Evolutionary conservation across 2,329 filamentous ascomycete genomes (phyloP), one percentile per base, ranked within the genome.

Genomic region (Elsinoe australis): DNA sequence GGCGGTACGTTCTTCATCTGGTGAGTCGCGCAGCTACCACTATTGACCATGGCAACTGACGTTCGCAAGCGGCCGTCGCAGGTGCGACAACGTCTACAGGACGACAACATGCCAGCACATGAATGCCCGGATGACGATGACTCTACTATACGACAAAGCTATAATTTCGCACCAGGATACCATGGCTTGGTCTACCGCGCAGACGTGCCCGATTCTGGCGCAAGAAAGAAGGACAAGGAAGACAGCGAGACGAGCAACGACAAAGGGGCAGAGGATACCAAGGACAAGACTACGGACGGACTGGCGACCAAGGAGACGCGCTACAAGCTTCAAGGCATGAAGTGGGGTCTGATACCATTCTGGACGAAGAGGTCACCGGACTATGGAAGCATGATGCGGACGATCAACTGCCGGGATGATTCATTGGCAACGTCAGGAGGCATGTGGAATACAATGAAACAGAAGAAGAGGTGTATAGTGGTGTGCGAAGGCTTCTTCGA

Each of bases 401-500:
- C 88, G 0, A 96, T 96, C 65, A 96, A 98, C 67, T 96, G 90
- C 63, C 82, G 90, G 2, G 86, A 90, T 60, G 90, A 96, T 65
- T 92, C 87, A 1, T 71, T 96, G 15, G 72, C 78, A 4, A 77
- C 82, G 7, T 75, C 83, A 6, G 78, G 81, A 4, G 88, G 89
- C 8, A 85, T 96, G 81, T 96, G 92, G 92, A 83, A 78, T 33
- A 80, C 78, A 1, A 94, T 96, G 85, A 95, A 95, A 68, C 80
- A 82, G 52, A 79, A 76, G 56, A 95, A 95, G 67, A 76, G 92
- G 22, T 96, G 92, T 63, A 73, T 96, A 17, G 80, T 96, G 7
- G 62, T 95, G 4, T 88, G 86, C 7, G 84, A 95, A 65, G 92
- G 92, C 1, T 98, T 96, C 66, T 98, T 87, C 60, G 92, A 98